Evolutionary conservation across 78 protist species (phyloP), one percentile per base, ranked within the genome.

Genomic region (Dictyostelium citrinum): DNA sequence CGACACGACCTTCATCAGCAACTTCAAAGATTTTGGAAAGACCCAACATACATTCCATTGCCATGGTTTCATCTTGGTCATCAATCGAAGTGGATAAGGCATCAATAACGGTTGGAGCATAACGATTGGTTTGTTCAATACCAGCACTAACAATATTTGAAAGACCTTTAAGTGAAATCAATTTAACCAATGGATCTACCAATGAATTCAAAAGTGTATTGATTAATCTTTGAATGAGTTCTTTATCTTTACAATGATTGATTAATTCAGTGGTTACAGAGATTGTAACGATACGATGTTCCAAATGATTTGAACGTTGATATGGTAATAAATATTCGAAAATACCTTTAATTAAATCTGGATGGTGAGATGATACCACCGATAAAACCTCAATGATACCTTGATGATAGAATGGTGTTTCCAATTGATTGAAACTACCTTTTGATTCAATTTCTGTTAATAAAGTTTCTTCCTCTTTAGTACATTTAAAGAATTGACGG

Each of bases 41-140:
- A 83, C 91, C 94, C n/a, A 64, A 31, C 97, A 96, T 96, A 43
- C 96, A 85, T 80, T 96, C 95, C 90, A 91, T 84, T 1, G 96
- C 96, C 76, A 96, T 86, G 27, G 58, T 81, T 31, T 90, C 96
- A 80, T 90, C 91, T 43, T 81, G 71, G 35, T 90, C 97, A 82
- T 95, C 97, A 24, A 91, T 96, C 17, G 93, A 82, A 1, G 84
- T 67, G 51, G 92, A 70, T 5, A 96, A 31, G 0, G 97, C 97
- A 33, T 75, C 83, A 39, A 96, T 70, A 64, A 96, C 93, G 29
- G 97, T 82, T 37, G 95, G 88, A 29, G 96, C 85, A 74, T 96
- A 91, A 72, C 84, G 75, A 90, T 91, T 93, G 85, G 92, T 78
- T 39, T 90, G 84, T 43, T 91, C 94, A 1, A 43, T 68, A 14